phyloP scores from a whole-genome alignment of 2,329 filamentous ascomycete genomes.

The Fusarium sublunatum region DNA sequence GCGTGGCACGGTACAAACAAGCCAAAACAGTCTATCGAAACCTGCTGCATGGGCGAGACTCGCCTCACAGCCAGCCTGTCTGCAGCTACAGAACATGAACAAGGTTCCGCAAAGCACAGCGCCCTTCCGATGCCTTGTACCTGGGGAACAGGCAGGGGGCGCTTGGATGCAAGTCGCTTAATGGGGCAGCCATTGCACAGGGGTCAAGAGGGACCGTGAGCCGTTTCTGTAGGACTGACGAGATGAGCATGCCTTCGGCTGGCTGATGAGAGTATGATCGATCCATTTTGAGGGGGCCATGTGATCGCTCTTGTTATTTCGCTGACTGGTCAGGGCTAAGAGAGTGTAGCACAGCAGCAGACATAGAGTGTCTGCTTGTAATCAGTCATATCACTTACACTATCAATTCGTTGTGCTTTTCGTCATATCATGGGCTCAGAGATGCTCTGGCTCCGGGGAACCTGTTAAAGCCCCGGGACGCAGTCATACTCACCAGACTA shows the following conservation, averaged over 20 bases:
- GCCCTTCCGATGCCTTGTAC: conserved; percentile 36
- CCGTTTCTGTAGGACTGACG: conserved; percentile 29
- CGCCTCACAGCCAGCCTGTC: not conserved
- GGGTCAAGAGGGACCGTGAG: conserved; percentile 33
- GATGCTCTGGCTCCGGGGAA: conserved; percentile 16
- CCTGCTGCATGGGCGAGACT: conserved; percentile 9
- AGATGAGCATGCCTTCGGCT: conserved; percentile 26
- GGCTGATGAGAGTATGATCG: conserved; percentile 3
- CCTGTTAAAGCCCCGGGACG: conserved; percentile 18
- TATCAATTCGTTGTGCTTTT: conserved; percentile 7
- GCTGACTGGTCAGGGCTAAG: conserved; percentile 6
- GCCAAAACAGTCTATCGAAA: conserved; percentile 7
- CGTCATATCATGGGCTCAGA: conserved; percentile 28
- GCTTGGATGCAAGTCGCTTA: conserved; percentile 45
- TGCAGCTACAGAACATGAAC: conserved; percentile 1
- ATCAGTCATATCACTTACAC: conserved; percentile 3
- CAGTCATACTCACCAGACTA: conserved; percentile 19
- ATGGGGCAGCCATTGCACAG: conserved; percentile 42
- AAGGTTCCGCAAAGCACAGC: conserved; percentile 24
- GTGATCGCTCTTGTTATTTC: conserved; percentile 6
- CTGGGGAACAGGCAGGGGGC: conserved; percentile 28
- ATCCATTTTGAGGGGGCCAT: conserved; percentile 9
- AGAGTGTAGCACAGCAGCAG: conserved; percentile 2
- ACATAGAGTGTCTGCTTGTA: not conserved
- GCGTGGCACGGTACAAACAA: conserved; percentile 28